phyloP scores from a whole-genome alignment of 306 rosid genomes.

The Castanea crenata region DNA sequence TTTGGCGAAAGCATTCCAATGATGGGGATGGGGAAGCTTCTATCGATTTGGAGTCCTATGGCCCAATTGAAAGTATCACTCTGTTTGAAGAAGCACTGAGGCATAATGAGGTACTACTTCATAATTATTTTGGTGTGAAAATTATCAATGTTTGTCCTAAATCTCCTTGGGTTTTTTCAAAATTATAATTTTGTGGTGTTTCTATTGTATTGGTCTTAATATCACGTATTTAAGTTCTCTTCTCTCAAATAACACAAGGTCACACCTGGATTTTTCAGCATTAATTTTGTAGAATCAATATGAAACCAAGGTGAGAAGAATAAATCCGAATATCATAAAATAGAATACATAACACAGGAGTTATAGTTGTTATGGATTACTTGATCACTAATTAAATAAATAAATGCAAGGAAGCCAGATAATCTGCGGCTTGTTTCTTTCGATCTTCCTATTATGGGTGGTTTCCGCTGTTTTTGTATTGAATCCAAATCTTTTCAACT shows the following conservation, averaged over 20 bases:
- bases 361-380: too few relatives aligned
- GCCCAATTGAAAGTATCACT: conserved; percentile 40
- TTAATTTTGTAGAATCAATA: too few relatives aligned
- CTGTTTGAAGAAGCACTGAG: conserved; percentile 74
- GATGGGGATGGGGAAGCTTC: conserved; percentile 54
- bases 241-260: neutral
- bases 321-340: neutral
- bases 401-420: too few relatives aligned
- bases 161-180: neutral
- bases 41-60: conserved; percentile 67
- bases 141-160: neutral
- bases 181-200: neutral
- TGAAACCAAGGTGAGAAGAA: too few relatives aligned
- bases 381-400: too few relatives aligned
- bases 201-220: neutral
- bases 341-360: neutral
- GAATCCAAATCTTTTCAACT: too few relatives aligned
- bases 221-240: neutral
- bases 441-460: too few relatives aligned
- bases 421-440: too few relatives aligned
- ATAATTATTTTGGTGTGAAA: conserved; percentile 12
- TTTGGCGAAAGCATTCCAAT: conserved; percentile 65
- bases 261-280: too few relatives aligned
- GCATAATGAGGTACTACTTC: conserved; percentile 61
- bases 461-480: too few relatives aligned